phyloP scores from a whole-genome alignment of 2,329 filamentous ascomycete genomes.

The Aciculosporium take region DNA sequence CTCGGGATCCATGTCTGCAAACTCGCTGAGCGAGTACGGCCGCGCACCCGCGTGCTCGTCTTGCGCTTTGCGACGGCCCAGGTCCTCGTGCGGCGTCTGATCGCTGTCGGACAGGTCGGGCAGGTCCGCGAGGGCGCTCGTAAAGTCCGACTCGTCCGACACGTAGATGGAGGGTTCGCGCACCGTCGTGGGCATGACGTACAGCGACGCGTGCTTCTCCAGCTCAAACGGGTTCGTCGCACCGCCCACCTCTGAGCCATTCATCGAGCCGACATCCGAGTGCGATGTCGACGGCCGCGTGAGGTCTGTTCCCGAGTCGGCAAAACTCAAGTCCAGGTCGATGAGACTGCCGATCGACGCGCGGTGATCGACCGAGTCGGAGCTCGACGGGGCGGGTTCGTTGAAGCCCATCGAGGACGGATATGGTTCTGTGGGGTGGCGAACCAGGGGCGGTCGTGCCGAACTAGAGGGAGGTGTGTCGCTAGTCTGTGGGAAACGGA shows the following conservation, averaged over 20 bases:
- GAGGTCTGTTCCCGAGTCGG: slow-evolving; percentile 35
- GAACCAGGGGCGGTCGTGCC: slow-evolving; percentile 30
- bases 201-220: slow-evolving; percentile 46
- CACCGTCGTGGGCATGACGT: slow-evolving; percentile 25
- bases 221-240: slow-evolving; percentile 46
- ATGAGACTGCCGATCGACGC: slow-evolving; percentile 33
- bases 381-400: slow-evolving; percentile 25
- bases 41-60: slow-evolving; percentile 9
- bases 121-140: slow-evolving; percentile 21
- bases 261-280: slow-evolving; percentile 41
- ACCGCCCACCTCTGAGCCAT: slow-evolving; percentile 40
- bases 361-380: slow-evolving; percentile 22
- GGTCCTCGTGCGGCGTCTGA: slow-evolving; percentile 6
- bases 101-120: slow-evolving; percentile 8
- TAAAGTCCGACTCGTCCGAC: slow-evolving; percentile 41
- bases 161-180: slow-evolving; percentile 48
- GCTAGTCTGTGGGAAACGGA: slow-evolving; percentile 33
- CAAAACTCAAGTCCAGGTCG: slow-evolving; percentile 40
- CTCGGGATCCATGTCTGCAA: slow-evolving; percentile 27
- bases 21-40: slow-evolving; percentile 26
- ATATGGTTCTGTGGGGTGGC: slow-evolving; percentile 38
- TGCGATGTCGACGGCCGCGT: slow-evolving; percentile 44
- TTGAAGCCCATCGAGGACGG: slow-evolving; percentile 26
- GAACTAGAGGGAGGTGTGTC: slow-evolving; percentile 14
- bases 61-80: slow-evolving; percentile 6